Percentiles rank a stretch among this genome's conserved stretches.
Conservation (phyloP, 2,329 filamentous ascomycete species). For the Aspergillus sp. region DNA sequence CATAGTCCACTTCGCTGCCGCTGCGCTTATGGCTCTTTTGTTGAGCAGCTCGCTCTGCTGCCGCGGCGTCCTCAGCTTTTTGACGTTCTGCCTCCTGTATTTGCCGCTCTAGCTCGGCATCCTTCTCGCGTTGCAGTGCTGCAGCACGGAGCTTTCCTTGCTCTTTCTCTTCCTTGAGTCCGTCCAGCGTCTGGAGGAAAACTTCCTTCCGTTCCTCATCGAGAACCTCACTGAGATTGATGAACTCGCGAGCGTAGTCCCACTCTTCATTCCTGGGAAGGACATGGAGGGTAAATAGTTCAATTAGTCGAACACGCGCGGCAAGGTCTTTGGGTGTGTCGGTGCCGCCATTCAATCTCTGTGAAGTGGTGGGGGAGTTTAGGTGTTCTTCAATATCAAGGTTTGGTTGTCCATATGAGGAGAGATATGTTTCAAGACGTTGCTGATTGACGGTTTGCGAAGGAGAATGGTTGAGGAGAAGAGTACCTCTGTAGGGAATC, state of each 20-base stretch:
- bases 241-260: slow-evolving; percentile 93
- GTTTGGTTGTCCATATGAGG: slow-evolving; percentile 72
- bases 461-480: slow-evolving; percentile 86
- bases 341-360: slow-evolving; percentile 62
- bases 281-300: slow-evolving; percentile 93
- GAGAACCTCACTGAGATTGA: slow-evolving; percentile 80
- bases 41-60: slow-evolving; percentile 46
- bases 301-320: slow-evolving; percentile 85
- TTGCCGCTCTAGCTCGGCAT: slow-evolving; percentile 58
- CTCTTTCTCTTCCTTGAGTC: slow-evolving; percentile 80
- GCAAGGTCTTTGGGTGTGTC: slow-evolving; percentile 84
- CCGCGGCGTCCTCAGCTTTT: slow-evolving; percentile 40
- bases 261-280: slow-evolving; percentile 93
- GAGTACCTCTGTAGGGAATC: slow-evolving; percentile 68
- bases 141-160: slow-evolving; percentile 68
- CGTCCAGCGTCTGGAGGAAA: slow-evolving; percentile 83
- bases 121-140: slow-evolving; percentile 65
- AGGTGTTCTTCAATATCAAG: slow-evolving; percentile 73
- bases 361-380: slow-evolving; percentile 38
- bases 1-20: slow-evolving; percentile 71
- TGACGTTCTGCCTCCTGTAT: slow-evolving; percentile 49
- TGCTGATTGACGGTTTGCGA: slow-evolving; percentile 84
- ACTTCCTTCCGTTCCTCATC: slow-evolving; percentile 91
- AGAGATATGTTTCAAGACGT: slow-evolving; percentile 85
- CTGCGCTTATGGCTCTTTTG: slow-evolving; percentile 53